Evolutionary conservation across 306 rosid genomes (phyloP).

Genomic region (Luffa acutangula): DNA sequence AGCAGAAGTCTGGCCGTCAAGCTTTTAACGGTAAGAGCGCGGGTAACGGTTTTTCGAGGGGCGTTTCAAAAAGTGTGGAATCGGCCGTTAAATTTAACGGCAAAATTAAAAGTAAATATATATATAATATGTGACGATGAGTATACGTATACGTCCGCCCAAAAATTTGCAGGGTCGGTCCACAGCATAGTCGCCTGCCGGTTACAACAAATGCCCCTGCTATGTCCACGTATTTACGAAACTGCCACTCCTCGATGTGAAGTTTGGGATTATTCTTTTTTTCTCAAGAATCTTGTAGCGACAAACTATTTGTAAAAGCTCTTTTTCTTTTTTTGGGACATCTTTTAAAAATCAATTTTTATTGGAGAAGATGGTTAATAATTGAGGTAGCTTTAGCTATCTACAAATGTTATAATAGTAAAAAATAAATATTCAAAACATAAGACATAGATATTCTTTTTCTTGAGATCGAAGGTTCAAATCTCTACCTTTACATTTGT

Average conservation of each 20-base stretch:
- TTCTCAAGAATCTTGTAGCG: neutral
- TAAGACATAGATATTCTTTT: too few species aligned
- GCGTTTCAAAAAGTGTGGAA: neutral
- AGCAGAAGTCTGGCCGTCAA: neutral
- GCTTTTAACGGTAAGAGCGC: constrained; percentile 9
- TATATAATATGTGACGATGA: neutral
- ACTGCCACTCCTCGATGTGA: neutral
- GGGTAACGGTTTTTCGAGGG: neutral
- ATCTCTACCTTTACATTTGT: too few species aligned
- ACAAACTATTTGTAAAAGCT: neutral
- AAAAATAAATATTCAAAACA: too few species aligned
- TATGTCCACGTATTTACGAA: neutral
- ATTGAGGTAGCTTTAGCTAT: too few species aligned
- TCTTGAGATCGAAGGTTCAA: too few species aligned
- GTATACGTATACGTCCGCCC: neutral
- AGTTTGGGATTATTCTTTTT: neutral
- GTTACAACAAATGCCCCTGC: neutral
- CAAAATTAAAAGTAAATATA: neutral
- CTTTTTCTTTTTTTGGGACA: neutral
- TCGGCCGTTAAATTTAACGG: constrained; percentile 1
- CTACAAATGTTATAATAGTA: too few species aligned
- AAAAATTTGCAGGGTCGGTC: neutral
- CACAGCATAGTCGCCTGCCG: neutral
- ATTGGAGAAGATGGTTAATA: neutral
- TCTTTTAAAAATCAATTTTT: neutral